Percentiles rank a stretch among this genome's conserved stretches.
phyloP scores from a whole-genome alignment of 1,139 yeast genomes.

The Yamadazyma spencermartinsiae region DNA sequence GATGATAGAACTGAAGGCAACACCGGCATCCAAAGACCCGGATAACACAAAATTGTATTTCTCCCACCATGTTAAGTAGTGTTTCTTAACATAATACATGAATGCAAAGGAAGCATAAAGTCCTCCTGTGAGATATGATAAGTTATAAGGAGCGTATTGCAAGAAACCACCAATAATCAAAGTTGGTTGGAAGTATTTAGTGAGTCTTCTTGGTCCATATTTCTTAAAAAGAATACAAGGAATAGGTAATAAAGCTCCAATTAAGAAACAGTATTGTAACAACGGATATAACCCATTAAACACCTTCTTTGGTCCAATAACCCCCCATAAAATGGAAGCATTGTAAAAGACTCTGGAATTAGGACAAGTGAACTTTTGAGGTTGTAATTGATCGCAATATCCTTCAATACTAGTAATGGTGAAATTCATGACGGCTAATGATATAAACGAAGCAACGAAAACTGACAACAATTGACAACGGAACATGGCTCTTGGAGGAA shows the following conservation, averaged over 20 bases:
- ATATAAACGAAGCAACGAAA: slow-evolving; percentile 43
- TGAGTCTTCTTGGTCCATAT: slow-evolving; percentile 29
- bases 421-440: slow-evolving; percentile 57
- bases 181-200: slow-evolving; percentile 46
- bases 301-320: slow-evolving; percentile 62
- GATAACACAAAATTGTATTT: slow-evolving; percentile 57
- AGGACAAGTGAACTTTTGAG: slow-evolving; percentile 52
- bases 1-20: slow-evolving; percentile 51
- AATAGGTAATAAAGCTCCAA: slow-evolving; percentile 50
- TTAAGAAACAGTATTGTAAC: slow-evolving; percentile 52
- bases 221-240: slow-evolving; percentile 42
- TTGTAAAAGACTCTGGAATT: slow-evolving; percentile 47
- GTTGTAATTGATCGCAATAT: slow-evolving; percentile 43
- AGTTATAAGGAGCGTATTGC: slow-evolving; percentile 50
- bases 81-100: slow-evolving; percentile 47
- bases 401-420: slow-evolving; percentile 41
- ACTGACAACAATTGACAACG: slow-evolving; percentile 55
- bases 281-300: slow-evolving; percentile 50
- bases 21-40: slow-evolving; percentile 52
- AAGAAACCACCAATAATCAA: slow-evolving; percentile 40
- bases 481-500: slow-evolving; percentile 64
- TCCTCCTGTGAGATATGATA: slow-evolving; percentile 48
- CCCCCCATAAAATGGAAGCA: slow-evolving; percentile 67
- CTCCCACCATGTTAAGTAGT: slow-evolving; percentile 55
- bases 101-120: slow-evolving; percentile 41